phyloP scores from a whole-genome alignment of 2,329 filamentous ascomycete genomes.

The Colletotrichum gloeosporioides region DNA sequence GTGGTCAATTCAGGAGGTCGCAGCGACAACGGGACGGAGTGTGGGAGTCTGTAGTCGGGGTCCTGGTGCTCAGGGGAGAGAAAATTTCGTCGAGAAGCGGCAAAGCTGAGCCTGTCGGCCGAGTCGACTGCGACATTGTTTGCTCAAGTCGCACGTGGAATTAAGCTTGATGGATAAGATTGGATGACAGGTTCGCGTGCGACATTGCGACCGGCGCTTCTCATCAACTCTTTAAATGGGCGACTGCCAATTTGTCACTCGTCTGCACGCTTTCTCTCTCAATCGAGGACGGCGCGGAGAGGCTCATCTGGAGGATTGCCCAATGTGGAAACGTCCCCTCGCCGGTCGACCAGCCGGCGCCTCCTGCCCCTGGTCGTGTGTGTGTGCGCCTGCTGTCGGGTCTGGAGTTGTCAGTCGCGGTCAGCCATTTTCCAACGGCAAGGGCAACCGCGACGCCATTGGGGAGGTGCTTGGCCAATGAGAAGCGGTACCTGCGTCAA shows the following conservation, averaged over 20 bases:
- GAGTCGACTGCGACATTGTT: background rate
- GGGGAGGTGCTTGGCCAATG: background rate
- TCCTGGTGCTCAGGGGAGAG: background rate
- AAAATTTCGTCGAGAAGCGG: background rate
- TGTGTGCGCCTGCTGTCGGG: background rate
- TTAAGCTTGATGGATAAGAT: slow-evolving; percentile 20
- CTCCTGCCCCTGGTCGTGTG: background rate
- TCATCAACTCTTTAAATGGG: background rate
- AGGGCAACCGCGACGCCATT: background rate
- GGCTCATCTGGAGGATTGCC: background rate
- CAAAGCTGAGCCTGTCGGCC: background rate
- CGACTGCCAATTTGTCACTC: background rate
- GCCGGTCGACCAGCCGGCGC: background rate
- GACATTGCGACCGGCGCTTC: slow-evolving; percentile 3
- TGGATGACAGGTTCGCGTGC: slow-evolving; percentile 17
- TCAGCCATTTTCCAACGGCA: background rate
- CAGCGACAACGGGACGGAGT: background rate
- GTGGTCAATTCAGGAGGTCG: background rate
- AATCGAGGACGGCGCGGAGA: background rate
- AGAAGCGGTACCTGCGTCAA: background rate
- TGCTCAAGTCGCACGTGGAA: slow-evolving; percentile 8
- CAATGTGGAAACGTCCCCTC: background rate
- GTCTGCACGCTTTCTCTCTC: background rate
- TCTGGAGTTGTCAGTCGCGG: background rate
- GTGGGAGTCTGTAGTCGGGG: background rate